phyloP scores from a whole-genome alignment of 768 basidiomycete genomes.

The Tulasnella sp. region DNA sequence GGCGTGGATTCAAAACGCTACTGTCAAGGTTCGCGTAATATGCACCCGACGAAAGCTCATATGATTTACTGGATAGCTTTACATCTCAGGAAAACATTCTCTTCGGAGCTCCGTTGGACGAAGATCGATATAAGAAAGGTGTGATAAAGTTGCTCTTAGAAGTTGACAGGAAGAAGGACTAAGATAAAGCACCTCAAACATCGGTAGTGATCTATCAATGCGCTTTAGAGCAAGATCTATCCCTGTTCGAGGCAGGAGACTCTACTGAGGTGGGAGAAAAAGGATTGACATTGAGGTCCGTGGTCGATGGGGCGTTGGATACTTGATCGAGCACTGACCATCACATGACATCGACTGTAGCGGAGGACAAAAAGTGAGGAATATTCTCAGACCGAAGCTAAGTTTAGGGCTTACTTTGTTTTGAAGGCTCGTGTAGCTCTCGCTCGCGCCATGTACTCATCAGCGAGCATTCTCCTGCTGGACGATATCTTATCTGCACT shows the following conservation, averaged over 20 bases:
- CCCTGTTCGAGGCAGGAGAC: conserved; percentile 48
- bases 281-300: conserved; percentile 42
- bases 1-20: conserved; percentile 76
- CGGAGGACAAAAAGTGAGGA: conserved; percentile 41
- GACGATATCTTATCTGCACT: conserved; percentile 66
- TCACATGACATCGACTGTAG: conserved; percentile 18
- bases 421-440: conserved; percentile 38
- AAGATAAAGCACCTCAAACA: background rate
- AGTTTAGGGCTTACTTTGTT: conserved; percentile 22
- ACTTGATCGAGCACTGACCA: background rate
- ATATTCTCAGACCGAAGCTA: too few species aligned
- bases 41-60: background rate
- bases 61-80: too few species aligned
- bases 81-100: conserved; percentile 47
- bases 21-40: conserved; percentile 38
- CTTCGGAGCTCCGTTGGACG: conserved; percentile 35
- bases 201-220: conserved; percentile 31
- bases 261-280: conserved; percentile 62
- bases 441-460: conserved; percentile 48
- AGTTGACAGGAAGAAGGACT: background rate
- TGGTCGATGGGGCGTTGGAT: background rate
- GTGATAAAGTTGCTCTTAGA: background rate
- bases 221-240: conserved; percentile 36
- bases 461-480: conserved; percentile 53
- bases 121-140: conserved; percentile 34